These are phyloP conservation scores for Talaromyces sp. DNA, from an alignment of 2,329 filamentous ascomycete species.

Conservation along the genomic window DNA sequence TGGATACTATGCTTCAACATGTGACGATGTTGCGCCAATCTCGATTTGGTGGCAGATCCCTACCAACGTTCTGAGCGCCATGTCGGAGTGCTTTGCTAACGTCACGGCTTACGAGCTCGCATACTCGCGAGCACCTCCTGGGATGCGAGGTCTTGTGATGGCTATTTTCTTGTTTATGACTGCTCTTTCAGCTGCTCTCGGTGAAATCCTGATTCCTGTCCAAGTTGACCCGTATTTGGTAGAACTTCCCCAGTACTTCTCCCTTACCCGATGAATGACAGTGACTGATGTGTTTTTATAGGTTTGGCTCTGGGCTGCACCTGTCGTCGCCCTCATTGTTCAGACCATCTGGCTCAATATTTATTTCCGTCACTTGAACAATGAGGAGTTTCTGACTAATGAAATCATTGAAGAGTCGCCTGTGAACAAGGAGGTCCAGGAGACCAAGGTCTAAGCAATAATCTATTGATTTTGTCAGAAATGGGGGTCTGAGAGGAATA, in stretches of 20 bases:
- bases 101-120: conserved; percentile 68
- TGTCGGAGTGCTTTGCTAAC: conserved; percentile 55
- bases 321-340: conserved; percentile 45
- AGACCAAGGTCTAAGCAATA: conserved; percentile 2
- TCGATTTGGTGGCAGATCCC: conserved; percentile 52
- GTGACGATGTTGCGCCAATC: conserved; percentile 21
- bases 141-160: conserved; percentile 51
- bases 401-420: not conserved
- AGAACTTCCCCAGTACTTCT: conserved; percentile 32
- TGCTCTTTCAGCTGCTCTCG: conserved; percentile 49
- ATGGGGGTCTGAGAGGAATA: too few species aligned
- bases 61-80: conserved; percentile 49
- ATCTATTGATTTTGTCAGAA: too few species aligned
- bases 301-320: conserved; percentile 40
- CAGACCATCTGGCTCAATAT: conserved; percentile 48
- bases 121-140: conserved; percentile 70
- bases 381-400: conserved; percentile 43
- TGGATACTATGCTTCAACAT: conserved; percentile 38
- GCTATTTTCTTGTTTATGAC: conserved; percentile 50
- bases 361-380: conserved; percentile 43
- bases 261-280: not conserved
- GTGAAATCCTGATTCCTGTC: conserved; percentile 40
- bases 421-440: not conserved
- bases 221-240: conserved; percentile 45
- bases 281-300: not conserved